phyloP scores from a whole-genome alignment of 1,284 basidiomycete genomes.

The Trichosporon sp. region DNA sequence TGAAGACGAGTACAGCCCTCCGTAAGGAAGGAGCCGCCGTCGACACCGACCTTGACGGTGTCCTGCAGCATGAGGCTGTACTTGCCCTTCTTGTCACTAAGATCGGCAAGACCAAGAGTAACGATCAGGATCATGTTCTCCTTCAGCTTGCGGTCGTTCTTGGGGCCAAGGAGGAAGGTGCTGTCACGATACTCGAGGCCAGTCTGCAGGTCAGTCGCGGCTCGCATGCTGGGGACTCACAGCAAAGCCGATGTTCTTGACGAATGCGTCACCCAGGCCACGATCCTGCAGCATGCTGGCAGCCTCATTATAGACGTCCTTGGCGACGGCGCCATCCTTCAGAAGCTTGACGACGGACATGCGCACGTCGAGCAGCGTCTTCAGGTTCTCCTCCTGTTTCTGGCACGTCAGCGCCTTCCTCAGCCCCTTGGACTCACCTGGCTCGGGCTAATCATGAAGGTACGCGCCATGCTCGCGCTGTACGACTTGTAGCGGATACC shows the following conservation, averaged over 20 bases:
- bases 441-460: constrained; percentile 91
- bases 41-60: constrained; percentile 76
- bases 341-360: constrained; percentile 73
- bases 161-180: constrained; percentile 76
- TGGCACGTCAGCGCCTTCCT: constrained; percentile 1
- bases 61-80: constrained; percentile 90
- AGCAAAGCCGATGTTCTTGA: constrained; percentile 89
- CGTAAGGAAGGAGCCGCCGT: constrained; percentile 73
- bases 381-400: constrained; percentile 88
- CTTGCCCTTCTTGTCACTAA: constrained; percentile 68
- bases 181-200: constrained; percentile 94
- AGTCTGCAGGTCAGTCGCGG: constrained; percentile 62
- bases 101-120: constrained; percentile 78
- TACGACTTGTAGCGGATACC: constrained; percentile 93
- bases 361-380: constrained; percentile 76
- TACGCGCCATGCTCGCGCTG: constrained; percentile 86
- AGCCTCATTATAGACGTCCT: constrained; percentile 79
- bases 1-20: constrained; percentile 79
- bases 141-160: constrained; percentile 73
- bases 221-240: constrained; percentile 58
- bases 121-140: constrained; percentile 85
- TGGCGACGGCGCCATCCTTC: constrained; percentile 75
- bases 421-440: constrained; percentile 62
- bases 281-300: constrained; percentile 73
- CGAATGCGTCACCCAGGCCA: constrained; percentile 78